Conservation (phyloP, 768 basidiomycete genomes). For the Tricholoma sp. region DNA sequence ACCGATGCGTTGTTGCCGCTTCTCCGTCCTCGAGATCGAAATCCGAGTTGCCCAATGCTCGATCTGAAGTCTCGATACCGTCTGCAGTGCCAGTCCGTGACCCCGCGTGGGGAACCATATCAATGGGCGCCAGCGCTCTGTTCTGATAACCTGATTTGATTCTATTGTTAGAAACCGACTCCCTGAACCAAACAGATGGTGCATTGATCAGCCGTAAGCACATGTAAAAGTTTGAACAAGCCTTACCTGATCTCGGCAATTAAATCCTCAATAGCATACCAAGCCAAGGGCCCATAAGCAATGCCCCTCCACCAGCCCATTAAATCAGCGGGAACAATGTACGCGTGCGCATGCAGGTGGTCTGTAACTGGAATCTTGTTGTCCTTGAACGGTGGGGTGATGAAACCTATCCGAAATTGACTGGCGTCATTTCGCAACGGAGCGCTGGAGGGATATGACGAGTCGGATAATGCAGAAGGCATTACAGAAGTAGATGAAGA, state of each 20-base stretch:
- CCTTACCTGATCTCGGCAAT: slow-evolving; percentile 77
- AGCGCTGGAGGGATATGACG: slow-evolving; percentile 12
- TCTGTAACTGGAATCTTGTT: slow-evolving; percentile 76
- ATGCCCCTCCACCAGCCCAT: slow-evolving; percentile 71
- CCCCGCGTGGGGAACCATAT: slow-evolving; percentile 68
- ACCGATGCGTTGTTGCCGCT: slow-evolving; percentile 15
- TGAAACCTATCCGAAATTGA: slow-evolving; percentile 66
- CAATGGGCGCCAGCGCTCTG: slow-evolving; percentile 60
- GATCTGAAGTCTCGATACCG: slow-evolving; percentile 57
- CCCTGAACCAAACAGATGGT: slow-evolving; percentile 36
- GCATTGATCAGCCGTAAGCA: neutral
- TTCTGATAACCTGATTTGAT: slow-evolving; percentile 72
- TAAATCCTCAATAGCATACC: slow-evolving; percentile 74
- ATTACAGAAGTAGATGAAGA: slow-evolving; percentile 31
- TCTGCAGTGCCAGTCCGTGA: slow-evolving; percentile 59
- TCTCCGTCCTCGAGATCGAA: slow-evolving; percentile 40
- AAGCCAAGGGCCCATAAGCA: slow-evolving; percentile 63
- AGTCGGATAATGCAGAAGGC: slow-evolving; percentile 21
- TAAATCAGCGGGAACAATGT: slow-evolving; percentile 56
- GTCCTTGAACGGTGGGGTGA: slow-evolving; percentile 74
- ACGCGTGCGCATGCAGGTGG: slow-evolving; percentile 76
- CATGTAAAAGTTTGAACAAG: neutral
- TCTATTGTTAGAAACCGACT: slow-evolving; percentile 78
- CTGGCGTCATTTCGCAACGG: slow-evolving; percentile 27
- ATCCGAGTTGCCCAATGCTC: slow-evolving; percentile 39